These are phyloP conservation scores for Phaeomoniella chlamydospora DNA, from an alignment of 2,329 filamentous ascomycete genomes.

Conservation along the genomic window DNA sequence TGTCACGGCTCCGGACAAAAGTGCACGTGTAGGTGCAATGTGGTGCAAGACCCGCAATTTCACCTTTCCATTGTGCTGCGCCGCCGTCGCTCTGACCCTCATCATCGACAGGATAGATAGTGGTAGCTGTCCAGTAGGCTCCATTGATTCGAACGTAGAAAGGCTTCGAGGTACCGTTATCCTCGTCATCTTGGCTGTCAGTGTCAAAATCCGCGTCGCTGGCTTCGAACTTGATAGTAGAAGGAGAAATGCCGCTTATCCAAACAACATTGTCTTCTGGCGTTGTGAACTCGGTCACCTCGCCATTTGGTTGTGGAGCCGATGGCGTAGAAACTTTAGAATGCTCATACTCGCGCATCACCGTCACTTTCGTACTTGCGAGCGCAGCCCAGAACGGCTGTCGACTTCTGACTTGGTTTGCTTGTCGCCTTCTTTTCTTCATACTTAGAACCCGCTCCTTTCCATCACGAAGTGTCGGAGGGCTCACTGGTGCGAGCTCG, in stretches of 20 bases:
- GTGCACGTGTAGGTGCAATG: slow-evolving; percentile 51
- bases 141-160: slow-evolving; percentile 53
- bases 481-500: slow-evolving; percentile 32
- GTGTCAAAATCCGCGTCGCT: slow-evolving; percentile 18
- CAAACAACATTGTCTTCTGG: slow-evolving; percentile 17
- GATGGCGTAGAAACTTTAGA: slow-evolving; percentile 33
- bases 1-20: slow-evolving; percentile 41
- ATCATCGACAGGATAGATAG: slow-evolving; percentile 32
- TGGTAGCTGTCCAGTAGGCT: slow-evolving; percentile 49
- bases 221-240: slow-evolving; percentile 31
- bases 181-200: background rate
- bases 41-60: slow-evolving; percentile 50
- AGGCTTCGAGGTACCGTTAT: slow-evolving; percentile 32
- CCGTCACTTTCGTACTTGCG: slow-evolving; percentile 90
- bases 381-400: slow-evolving; percentile 91
- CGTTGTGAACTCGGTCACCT: background rate
- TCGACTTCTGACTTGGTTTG: slow-evolving; percentile 74
- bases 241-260: slow-evolving; percentile 31
- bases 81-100: slow-evolving; percentile 27
- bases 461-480: slow-evolving; percentile 35
- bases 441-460: slow-evolving; percentile 45
- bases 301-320: background rate
- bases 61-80: slow-evolving; percentile 39
- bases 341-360: slow-evolving; percentile 80
- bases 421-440: slow-evolving; percentile 83